Base-by-base conservation (phyloP, 257 asterid species). In the Lavandula angustifolia region DNA sequence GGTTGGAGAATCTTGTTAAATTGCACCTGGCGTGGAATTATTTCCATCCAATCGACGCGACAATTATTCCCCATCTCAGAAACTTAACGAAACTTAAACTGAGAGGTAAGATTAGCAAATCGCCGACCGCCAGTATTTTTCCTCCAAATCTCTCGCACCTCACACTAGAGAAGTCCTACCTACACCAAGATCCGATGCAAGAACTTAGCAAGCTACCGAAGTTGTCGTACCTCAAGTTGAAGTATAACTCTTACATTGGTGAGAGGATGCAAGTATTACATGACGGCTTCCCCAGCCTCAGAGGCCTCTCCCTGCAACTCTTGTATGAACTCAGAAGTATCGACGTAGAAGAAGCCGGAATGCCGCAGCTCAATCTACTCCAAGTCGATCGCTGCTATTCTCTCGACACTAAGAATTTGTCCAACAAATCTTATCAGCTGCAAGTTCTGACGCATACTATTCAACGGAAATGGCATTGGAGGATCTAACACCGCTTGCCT, bases 191-290 rank as follows among this genome's bases (percentile, higher is more conserved):
- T 42, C 5, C 8, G 5, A 42, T 42, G 47, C 14, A 13, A 17
- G 44, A 47, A n/a, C 33, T 72, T 41, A 63, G 60, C 38, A 65
- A 49, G 56, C 31, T 65, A 7, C 65, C 73, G 13, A 57, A 50
- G 3, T 18, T 72, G 34, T 1, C 33, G 48, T 16, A 31, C 56
- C 67, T 64, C 11, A 64, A 47, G 65, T 64, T 71, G 16, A 17
- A n/a, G 18, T 16, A 42, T 8, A 3, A 14, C 4, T n/a, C 51
- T 6, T 33, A 5, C 31, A n/a, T 44, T 1, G 2, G 47, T 42
- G 47, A 1, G 37, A 18, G 46, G 56, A 43, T 70, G 62, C 33
- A 14, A 4, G 48, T 70, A 34, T 53, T 60, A 1, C 9, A 17
- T 6, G 46, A 13, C 4, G 73, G 70, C 14, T 53, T 54, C 67